Evolutionary conservation across 768 basidiomycete species (phyloP).

Genomic region (Russula ochroleuca): DNA sequence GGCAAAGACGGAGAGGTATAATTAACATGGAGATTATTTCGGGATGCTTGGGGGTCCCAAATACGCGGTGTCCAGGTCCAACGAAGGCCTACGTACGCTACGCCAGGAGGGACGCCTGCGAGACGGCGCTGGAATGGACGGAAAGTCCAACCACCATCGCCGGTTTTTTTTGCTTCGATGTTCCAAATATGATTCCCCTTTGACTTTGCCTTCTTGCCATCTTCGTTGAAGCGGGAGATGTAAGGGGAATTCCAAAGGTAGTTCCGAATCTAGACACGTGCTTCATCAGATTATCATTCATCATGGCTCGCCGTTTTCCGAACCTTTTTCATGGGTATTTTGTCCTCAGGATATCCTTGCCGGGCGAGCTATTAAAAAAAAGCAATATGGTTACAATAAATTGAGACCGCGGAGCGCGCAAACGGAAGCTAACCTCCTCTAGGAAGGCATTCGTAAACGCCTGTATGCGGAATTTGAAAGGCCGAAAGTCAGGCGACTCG

Average conservation of each 20-base stretch:
- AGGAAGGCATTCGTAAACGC: constrained; percentile 95
- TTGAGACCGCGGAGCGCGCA: constrained; percentile 20
- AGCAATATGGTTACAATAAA: background rate
- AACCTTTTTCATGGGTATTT: constrained; percentile 96
- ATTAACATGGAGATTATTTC: constrained; percentile 69
- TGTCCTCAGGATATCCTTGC: constrained; percentile 88
- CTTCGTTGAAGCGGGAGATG: constrained; percentile 97
- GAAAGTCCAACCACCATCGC: constrained; percentile 79
- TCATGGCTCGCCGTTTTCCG: constrained; percentile 28
- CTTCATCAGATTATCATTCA: constrained; percentile 21
- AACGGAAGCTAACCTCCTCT: constrained; percentile 61
- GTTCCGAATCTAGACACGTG: constrained; percentile 64
- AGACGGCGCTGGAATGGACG: constrained; percentile 85
- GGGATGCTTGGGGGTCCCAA: constrained; percentile 94
- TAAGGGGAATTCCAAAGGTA: constrained; percentile 94
- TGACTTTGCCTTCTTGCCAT: constrained; percentile 98
- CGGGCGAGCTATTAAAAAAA: constrained; percentile 55
- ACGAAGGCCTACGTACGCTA: constrained; percentile 74
- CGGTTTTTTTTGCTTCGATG: constrained; percentile 84
- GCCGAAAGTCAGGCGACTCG: constrained; percentile 93
- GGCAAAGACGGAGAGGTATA: constrained; percentile 82
- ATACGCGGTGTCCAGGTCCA: constrained; percentile 93
- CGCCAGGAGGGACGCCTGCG: constrained; percentile 73
- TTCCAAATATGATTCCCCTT: constrained; percentile 99
- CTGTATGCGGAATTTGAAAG: constrained; percentile 98